These are phyloP conservation scores for Paspalum notatum DNA, from an alignment of 176 grass and related monocot genomes.

Conservation along the genomic window DNA sequence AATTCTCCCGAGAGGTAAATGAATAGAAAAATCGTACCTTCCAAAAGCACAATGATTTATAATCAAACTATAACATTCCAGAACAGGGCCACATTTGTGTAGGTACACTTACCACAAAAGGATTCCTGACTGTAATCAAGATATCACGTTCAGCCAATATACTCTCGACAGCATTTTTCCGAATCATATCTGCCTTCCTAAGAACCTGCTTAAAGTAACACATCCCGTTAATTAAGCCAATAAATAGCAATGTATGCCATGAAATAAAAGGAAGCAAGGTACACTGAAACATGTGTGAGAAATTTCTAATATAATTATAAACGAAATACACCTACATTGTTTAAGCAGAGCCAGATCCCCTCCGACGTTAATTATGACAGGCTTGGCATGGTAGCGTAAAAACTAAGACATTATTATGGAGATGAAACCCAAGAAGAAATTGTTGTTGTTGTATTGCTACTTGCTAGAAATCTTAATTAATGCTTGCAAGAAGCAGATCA, in stretches of 20 bases:
- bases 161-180: constrained; percentile 99
- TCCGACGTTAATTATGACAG: background rate
- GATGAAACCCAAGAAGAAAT: background rate
- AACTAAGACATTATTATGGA: constrained; percentile 7
- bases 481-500: constrained; percentile 21
- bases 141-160: constrained; percentile 99
- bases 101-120: constrained; percentile 88
- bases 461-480: constrained; percentile 21
- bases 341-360: constrained; percentile 1
- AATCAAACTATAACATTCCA: constrained; percentile 31
- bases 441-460: background rate
- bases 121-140: constrained; percentile 95
- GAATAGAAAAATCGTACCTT: constrained; percentile 99
- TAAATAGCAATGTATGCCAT: constrained; percentile 7
- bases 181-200: constrained; percentile 99
- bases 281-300: background rate
- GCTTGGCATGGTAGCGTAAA: background rate
- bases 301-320: constrained; percentile 15
- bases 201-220: constrained; percentile 71
- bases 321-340: background rate
- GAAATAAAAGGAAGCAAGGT: constrained; percentile 20
- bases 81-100: background rate
- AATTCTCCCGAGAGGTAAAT: constrained; percentile 96
- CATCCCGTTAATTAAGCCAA: constrained; percentile 26
- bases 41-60: constrained; percentile 47